Base-by-base conservation (phyloP, 192 early-diverging fungal species). In the Obelidium mucronatum region DNA sequence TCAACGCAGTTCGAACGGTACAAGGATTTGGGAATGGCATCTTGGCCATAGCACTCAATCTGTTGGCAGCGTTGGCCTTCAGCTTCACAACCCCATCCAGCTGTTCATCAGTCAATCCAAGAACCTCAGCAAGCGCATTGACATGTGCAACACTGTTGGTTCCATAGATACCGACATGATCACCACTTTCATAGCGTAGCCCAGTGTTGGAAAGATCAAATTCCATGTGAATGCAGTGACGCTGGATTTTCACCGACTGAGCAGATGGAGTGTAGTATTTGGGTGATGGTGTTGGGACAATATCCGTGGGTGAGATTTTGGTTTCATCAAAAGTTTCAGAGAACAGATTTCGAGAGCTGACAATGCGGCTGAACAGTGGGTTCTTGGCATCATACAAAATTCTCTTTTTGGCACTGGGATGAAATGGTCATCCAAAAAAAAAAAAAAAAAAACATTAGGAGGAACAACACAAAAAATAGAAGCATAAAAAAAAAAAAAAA, bases 131-230 rank as follows among this genome's bases (percentile, higher is more conserved):
- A 31, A 67, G 67, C 17, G 53, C 64, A 44, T 35, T 65, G 6
- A 97, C 93, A 58, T 95, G 90, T 40, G 84, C 85, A 30, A 92
- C 92, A n/a, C 92, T 84, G 82, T 98, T 99, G 26, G 88, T 86
- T 0, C 96, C 92, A 87, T 91, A 98, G 30, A 99, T 87, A 28
- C 95, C 98, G 64, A 96, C 87, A 78, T 99, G 98, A 79, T 99
- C 98, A 65, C 98, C 98, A 15, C 94, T 84, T 73, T 94, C 90
- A 81, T 99, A 98, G 22, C 83, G 87, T 80, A 98, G 81, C 26
- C 92, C 92, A 15, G 91, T 93, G 40, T 89, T 94, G 30, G 83
- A 69, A 59, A 98, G 85, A 60, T 97, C 95, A n/a, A 99, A 86
- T 77, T 99, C 97, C 77, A 98, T 82, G 74, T 99, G 98, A 64